Conservation (phyloP, 2,329 filamentous ascomycete species). For the Gyromitra esculenta region DNA sequence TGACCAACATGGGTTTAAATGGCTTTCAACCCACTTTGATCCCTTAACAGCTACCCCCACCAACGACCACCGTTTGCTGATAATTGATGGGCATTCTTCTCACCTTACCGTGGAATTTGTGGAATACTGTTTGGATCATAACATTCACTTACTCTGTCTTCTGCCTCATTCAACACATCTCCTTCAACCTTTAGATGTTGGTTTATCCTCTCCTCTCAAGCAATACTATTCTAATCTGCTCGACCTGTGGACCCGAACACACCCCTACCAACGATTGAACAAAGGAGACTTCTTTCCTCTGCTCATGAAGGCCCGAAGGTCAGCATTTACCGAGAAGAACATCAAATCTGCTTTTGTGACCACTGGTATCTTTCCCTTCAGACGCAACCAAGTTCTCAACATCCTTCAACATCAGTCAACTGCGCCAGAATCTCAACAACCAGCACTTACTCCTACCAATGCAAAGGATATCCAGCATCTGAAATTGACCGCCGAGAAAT, state of each 20-base stretch:
- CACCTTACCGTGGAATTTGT: conserved; percentile 50
- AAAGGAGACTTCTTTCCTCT: conserved; percentile 27
- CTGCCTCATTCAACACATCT: conserved; percentile 37
- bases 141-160: conserved; percentile 41
- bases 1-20: conserved; percentile 17
- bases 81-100: conserved; percentile 50
- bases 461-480: no score
- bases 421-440: not conserved
- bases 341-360: conserved; percentile 24
- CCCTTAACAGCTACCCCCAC: conserved; percentile 14
- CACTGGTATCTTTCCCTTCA: conserved; percentile 1
- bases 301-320: not conserved
- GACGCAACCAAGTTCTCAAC: not conserved
- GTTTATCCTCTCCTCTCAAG: conserved; percentile 35
- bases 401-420: not conserved
- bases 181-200: conserved; percentile 47
- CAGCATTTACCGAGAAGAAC: conserved; percentile 27
- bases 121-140: conserved; percentile 37
- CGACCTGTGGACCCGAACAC: conserved; percentile 9
- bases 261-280: conserved; percentile 6
- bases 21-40: conserved; percentile 15
- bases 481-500: no score
- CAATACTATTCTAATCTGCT: conserved; percentile 12
- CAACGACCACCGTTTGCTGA: conserved; percentile 33
- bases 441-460: not conserved